These are phyloP conservation scores for Verticillium klebahnii DNA, from an alignment of 2,329 filamentous ascomycete species.

Conservation along the genomic window DNA sequence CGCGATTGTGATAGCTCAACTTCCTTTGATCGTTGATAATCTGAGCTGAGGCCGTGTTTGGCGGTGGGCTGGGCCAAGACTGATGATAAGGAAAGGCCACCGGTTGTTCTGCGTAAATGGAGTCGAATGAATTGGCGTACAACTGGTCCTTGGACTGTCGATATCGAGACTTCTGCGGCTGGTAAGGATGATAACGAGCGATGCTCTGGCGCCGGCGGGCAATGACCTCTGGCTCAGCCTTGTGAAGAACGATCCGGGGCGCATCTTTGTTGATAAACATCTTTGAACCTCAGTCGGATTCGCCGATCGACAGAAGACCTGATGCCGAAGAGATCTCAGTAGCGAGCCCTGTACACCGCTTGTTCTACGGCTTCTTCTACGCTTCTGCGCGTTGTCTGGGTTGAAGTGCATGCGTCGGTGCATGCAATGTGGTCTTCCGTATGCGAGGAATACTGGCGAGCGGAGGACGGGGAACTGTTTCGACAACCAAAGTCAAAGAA, in stretches of 20 bases:
- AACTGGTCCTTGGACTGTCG: background rate
- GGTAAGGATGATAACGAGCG: background rate
- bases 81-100: background rate
- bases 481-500: background rate
- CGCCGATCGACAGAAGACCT: background rate
- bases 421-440: background rate
- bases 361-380: background rate
- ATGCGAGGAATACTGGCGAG: background rate
- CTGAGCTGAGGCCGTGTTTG: too few relatives aligned
- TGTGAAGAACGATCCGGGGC: background rate
- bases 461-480: background rate
- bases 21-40: too few relatives aligned
- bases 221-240: background rate
- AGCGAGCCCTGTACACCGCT: background rate
- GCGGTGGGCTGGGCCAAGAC: too few relatives aligned
- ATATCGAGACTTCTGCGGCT: background rate
- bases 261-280: background rate
- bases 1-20: too few relatives aligned
- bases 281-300: background rate
- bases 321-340: background rate
- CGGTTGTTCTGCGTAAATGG: background rate
- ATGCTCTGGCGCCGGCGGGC: background rate
- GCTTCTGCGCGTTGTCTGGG: constrained; percentile 1
- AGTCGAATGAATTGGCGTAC: background rate
- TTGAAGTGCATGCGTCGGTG: background rate